Conservation (phyloP, 768 basidiomycete species). For the Dentipellis sp. region DNA sequence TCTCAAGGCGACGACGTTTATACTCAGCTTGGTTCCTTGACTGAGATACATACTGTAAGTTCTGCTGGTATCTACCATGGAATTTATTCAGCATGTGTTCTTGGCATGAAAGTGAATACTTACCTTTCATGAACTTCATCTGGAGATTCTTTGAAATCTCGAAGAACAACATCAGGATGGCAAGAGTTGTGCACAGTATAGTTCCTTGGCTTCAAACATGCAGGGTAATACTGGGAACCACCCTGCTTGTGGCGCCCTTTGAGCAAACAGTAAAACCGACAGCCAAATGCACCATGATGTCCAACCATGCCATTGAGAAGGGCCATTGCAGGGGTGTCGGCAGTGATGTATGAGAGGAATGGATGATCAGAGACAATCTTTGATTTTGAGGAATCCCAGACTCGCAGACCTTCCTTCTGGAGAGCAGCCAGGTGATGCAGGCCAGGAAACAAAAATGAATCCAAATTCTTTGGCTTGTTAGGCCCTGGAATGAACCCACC, state of each 20-base stretch:
- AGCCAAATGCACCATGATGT: conserved; percentile 22
- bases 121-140: too few species aligned
- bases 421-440: conserved; percentile 25
- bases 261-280: conserved; percentile 21
- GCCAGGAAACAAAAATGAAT: conserved; percentile 22
- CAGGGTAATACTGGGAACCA: conserved; percentile 26
- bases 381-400: conserved; percentile 16
- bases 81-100: too few species aligned
- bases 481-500: conserved; percentile 23
- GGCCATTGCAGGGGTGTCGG: conserved; percentile 26
- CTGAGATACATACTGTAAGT: too few species aligned
- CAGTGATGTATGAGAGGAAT: conserved; percentile 15
- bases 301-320: conserved; percentile 26
- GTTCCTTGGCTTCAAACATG: neutral
- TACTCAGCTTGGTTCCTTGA: too few species aligned
- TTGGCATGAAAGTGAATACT: too few species aligned
- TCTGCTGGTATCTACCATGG: too few species aligned
- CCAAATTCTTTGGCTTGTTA: conserved; percentile 21
- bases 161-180: too few species aligned
- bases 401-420: conserved; percentile 16
- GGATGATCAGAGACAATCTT: conserved; percentile 1
- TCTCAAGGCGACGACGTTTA: neutral
- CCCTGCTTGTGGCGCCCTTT: conserved; percentile 22
- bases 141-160: too few species aligned
- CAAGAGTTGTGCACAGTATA: neutral